A percentile compares a stretch with the other conserved stretches of the same genome.
phyloP scores from a whole-genome alignment of 371 early-diverging fungal genomes.

The Lichtheimia corymbifera region DNA sequence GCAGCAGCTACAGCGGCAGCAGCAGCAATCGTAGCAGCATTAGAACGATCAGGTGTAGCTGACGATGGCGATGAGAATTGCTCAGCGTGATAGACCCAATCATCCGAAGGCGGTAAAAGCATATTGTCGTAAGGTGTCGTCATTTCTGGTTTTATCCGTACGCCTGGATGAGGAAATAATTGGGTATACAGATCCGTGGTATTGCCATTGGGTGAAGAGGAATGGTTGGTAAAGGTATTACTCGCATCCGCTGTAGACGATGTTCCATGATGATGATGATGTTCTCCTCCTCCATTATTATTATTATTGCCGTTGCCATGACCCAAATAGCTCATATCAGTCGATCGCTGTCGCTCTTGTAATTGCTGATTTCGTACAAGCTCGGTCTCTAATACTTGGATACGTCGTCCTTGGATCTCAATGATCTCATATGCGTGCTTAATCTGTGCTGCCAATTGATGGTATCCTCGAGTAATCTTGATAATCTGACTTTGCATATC shows the following conservation, averaged over 20 bases:
- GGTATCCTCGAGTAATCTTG: constrained; percentile 15
- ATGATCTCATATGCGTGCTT: constrained; percentile 15
- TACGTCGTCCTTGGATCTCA: constrained; percentile 17
- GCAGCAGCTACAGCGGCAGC: constrained; percentile 5
- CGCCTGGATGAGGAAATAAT: constrained; percentile 3
- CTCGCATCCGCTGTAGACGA: neutral
- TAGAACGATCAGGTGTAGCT: constrained; percentile 1
- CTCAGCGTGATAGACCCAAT: neutral
- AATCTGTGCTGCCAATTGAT: constrained; percentile 16
- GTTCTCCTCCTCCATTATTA: too few relatives aligned
- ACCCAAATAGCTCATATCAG: constrained; percentile 7
- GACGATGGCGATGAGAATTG: neutral
- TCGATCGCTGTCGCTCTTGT: constrained; percentile 1
- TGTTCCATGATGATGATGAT: too few relatives aligned
- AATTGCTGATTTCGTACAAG: constrained; percentile 7
- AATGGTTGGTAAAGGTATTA: neutral
- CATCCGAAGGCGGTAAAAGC: neutral
- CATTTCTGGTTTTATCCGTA: constrained; percentile 11
- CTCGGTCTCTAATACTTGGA: constrained; percentile 14
- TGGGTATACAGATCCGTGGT: constrained; percentile 9
- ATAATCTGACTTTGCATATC: constrained; percentile 16
- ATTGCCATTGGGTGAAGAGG: constrained; percentile 5
- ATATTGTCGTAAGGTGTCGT: constrained; percentile 1
- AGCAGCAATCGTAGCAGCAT: constrained; percentile 8
- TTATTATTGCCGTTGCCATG: neutral